Conservation (phyloP, 805 yeast species). For the Candida peoriensis region DNA sequence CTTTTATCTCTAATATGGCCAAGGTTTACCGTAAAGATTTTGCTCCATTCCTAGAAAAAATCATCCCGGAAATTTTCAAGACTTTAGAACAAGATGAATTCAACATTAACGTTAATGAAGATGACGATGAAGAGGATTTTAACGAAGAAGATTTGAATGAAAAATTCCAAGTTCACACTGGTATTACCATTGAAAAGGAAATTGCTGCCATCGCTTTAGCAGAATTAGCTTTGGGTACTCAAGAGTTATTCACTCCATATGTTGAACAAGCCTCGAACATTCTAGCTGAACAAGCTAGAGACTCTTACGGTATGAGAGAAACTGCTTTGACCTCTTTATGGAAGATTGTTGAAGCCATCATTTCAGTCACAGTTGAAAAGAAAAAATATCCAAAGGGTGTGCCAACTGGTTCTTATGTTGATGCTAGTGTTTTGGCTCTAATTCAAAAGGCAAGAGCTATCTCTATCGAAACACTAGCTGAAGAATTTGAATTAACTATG, state of each 20-base stretch:
- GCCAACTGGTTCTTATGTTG: constrained; percentile 56
- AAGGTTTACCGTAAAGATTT: constrained; percentile 91
- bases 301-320: constrained; percentile 88
- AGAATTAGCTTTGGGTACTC: constrained; percentile 85
- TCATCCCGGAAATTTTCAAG: constrained; percentile 78
- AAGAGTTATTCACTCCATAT: constrained; percentile 71
- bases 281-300: constrained; percentile 67
- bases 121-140: constrained; percentile 34
- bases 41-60: constrained; percentile 74
- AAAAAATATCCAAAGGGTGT: constrained; percentile 58
- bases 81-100: constrained; percentile 87
- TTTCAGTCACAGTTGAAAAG: constrained; percentile 43
- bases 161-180: constrained; percentile 84
- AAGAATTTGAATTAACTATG: constrained; percentile 81
- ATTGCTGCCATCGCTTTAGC: constrained; percentile 87
- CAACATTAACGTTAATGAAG: constrained; percentile 53
- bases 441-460: constrained; percentile 62
- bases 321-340: constrained; percentile 79
- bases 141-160: constrained; percentile 58
- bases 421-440: constrained; percentile 50
- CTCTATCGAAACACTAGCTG: constrained; percentile 58
- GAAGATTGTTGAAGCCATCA: constrained; percentile 74
- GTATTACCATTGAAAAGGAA: constrained; percentile 93
- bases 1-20: constrained; percentile 90
- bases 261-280: constrained; percentile 65